Percentiles rank a stretch among this genome's conserved stretches.
These are phyloP conservation scores for Cercospora beticola DNA, from an alignment of 2,329 filamentous ascomycete species.

Conservation along the genomic window DNA sequence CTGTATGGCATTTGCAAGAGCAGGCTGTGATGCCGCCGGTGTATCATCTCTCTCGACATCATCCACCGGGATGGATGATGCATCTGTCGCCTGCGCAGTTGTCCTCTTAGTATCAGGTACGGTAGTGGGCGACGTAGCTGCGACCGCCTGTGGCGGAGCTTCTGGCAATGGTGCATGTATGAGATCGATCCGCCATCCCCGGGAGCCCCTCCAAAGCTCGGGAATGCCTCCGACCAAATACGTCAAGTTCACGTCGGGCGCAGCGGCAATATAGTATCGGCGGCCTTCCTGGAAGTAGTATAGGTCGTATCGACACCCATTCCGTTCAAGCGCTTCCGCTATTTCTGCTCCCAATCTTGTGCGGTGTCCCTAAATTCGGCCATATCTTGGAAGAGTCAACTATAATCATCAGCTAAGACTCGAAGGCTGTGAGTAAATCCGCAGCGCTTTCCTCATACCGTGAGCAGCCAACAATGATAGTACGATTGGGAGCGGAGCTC, in stretches of 20 bases:
- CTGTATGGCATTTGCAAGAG: neutral
- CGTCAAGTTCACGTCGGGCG: neutral
- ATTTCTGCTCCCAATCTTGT: neutral
- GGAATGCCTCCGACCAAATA: neutral
- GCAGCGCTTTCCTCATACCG: neutral
- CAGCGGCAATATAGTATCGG: neutral
- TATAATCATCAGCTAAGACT: neutral
- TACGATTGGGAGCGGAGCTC: neutral
- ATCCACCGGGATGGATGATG: neutral
- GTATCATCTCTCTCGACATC: neutral
- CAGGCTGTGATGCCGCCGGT: neutral
- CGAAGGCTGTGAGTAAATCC: neutral
- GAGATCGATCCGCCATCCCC: neutral
- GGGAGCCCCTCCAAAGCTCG: neutral
- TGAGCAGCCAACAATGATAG: neutral
- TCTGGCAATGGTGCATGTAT: neutral
- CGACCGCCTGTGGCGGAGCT: neutral
- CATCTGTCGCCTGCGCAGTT: neutral
- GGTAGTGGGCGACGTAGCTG: neutral
- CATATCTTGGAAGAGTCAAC: neutral
- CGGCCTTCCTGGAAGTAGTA: neutral
- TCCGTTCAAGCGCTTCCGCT: neutral
- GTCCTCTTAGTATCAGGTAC: neutral
- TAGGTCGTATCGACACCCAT: neutral
- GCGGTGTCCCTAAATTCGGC: neutral